phyloP scores from a whole-genome alignment of 1,284 basidiomycete genomes.

The Retiboletus flavoniger region DNA sequence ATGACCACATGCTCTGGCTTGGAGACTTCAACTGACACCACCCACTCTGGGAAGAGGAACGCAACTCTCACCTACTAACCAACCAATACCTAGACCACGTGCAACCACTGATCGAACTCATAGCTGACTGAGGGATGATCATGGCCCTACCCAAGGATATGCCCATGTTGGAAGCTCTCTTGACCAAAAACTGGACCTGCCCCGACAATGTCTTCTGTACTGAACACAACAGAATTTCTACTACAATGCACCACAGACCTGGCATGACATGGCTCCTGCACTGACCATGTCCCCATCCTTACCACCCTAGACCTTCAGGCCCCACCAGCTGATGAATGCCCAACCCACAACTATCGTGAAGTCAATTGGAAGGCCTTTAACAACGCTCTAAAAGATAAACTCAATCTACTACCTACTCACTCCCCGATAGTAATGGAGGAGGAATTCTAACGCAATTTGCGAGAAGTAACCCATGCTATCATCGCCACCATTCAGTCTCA shows the following conservation, averaged over 20 bases:
- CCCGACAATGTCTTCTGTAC: conserved; percentile 15
- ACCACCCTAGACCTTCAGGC: background rate
- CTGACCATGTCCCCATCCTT: conserved; percentile 8
- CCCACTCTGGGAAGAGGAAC: conserved; percentile 43
- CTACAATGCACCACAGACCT: background rate
- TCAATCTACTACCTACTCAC: background rate
- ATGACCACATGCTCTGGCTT: conserved; percentile 27
- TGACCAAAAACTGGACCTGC: conserved; percentile 2
- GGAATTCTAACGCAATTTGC: conserved; percentile 9
- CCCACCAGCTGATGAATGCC: background rate
- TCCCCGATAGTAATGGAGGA: background rate
- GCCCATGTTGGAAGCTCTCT: background rate
- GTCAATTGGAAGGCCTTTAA: background rate
- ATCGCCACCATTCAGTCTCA: background rate
- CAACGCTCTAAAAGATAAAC: background rate
- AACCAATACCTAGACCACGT: conserved; percentile 7
- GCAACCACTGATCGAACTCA: background rate
- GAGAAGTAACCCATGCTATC: background rate
- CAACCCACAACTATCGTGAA: background rate
- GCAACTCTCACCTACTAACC: conserved; percentile 27
- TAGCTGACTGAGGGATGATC: background rate
- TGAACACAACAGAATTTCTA: background rate
- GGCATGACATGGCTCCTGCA: rapidly evolving
- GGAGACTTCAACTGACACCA: conserved; percentile 36
- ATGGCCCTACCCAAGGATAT: conserved; percentile 1